Conservation (phyloP, 352 stramenopile species). For the Globisporangium polare region DNA sequence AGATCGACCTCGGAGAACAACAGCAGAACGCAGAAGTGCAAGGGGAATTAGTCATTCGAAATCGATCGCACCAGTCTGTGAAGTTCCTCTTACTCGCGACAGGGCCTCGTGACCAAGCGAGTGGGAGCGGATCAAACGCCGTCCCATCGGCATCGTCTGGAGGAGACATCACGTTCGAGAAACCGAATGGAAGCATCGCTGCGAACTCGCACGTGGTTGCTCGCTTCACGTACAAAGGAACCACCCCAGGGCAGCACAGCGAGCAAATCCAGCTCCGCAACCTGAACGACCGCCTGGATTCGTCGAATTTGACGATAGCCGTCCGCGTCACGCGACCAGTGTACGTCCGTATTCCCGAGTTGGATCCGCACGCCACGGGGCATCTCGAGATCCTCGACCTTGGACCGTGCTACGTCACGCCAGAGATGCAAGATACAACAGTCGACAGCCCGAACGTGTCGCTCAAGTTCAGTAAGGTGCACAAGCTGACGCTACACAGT, state of each 20-base stretch:
- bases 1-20: constrained; percentile 74
- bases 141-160: constrained; percentile 21
- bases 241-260: constrained; percentile 59
- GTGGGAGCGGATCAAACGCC: constrained; percentile 14
- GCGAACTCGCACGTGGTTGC: constrained; percentile 41
- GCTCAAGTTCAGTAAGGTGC: constrained; percentile 83
- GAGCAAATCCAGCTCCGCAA: constrained; percentile 83
- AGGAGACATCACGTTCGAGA: constrained; percentile 73
- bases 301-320: constrained; percentile 55
- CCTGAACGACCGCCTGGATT: constrained; percentile 77
- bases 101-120: constrained; percentile 32
- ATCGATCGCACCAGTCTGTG: constrained; percentile 56
- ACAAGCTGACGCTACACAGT: constrained; percentile 79
- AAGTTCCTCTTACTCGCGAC: constrained; percentile 73
- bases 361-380: constrained; percentile 74
- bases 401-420: constrained; percentile 79
- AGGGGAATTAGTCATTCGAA: constrained; percentile 64
- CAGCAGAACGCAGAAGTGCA: constrained; percentile 58
- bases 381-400: constrained; percentile 73
- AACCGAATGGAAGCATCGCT: constrained; percentile 64
- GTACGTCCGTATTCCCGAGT: constrained; percentile 79
- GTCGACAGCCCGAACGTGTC: constrained; percentile 70
- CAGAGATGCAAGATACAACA: constrained; percentile 78
- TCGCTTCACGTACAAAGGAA: constrained; percentile 68
- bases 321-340: constrained; percentile 74